Evolutionary conservation across 2,329 filamentous ascomycete species (phyloP).

Genomic region (Fusarium multiceps): DNA sequence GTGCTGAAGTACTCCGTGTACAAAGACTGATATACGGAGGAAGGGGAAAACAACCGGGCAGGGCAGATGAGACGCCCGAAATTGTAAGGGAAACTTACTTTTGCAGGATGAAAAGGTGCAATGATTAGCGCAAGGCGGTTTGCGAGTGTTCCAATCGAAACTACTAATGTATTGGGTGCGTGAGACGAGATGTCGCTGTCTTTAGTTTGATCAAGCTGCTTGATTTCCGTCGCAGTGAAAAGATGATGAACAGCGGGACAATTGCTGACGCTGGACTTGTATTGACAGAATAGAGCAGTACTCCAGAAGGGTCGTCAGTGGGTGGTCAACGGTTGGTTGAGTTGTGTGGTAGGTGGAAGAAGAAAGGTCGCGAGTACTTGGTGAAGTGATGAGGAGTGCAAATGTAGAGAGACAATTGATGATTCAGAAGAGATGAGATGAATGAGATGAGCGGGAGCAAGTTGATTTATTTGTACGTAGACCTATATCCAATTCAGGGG

Average conservation of each 20-base stretch:
- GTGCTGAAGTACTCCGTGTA: conserved; percentile 41
- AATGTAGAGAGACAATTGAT: neutral
- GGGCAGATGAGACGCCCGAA: neutral
- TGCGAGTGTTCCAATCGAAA: neutral
- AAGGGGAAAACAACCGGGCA: neutral
- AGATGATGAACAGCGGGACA: neutral
- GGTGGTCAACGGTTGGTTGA: neutral
- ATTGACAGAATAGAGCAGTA: neutral
- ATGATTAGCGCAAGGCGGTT: conserved; percentile 1
- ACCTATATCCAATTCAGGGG: conserved; percentile 9
- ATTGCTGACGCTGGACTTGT: neutral
- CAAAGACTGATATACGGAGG: conserved; percentile 25
- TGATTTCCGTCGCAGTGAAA: conserved; percentile 4
- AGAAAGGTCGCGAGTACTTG: neutral
- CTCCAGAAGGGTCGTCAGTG: neutral
- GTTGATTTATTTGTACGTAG: neutral
- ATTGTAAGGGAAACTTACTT: conserved; percentile 31
- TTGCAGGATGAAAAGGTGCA: conserved; percentile 14
- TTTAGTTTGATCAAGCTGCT: conserved; percentile 4
- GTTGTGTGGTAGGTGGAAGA: neutral
- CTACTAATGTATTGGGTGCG: conserved; percentile 7
- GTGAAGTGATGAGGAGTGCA: neutral
- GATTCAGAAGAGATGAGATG: conserved; percentile 12
- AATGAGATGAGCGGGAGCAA: neutral
- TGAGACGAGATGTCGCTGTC: conserved; percentile 1